These are phyloP conservation scores for Mycosphaerella arachidis DNA, from an alignment of 2,329 filamentous ascomycete genomes.

Conservation along the genomic window DNA sequence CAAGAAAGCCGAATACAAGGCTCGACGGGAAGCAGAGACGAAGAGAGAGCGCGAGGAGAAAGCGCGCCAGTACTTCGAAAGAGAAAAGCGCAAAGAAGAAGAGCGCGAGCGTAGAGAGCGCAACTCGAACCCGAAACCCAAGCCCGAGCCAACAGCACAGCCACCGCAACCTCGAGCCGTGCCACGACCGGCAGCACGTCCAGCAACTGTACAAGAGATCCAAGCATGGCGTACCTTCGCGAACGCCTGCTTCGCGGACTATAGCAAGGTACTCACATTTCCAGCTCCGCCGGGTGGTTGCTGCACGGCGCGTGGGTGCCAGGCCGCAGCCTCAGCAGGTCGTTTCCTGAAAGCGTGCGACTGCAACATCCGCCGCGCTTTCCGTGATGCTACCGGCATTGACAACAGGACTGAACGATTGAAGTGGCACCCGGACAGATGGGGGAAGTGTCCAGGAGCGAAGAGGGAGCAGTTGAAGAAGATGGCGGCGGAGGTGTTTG, in stretches of 20 bases:
- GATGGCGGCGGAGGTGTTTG: slow-evolving; percentile 2
- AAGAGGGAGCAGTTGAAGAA: neutral
- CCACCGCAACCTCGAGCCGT: neutral
- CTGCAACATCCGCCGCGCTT: neutral
- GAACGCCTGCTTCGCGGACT: slow-evolving; percentile 1
- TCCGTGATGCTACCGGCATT: neutral
- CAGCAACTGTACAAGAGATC: neutral
- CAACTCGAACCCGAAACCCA: neutral
- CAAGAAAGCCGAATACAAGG: neutral
- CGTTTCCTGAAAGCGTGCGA: neutral
- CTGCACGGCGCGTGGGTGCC: neutral
- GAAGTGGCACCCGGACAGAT: slow-evolving; percentile 4
- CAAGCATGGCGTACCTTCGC: neutral
- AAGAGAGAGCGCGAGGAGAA: neutral
- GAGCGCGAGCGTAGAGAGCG: neutral
- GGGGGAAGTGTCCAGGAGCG: neutral
- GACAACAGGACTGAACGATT: neutral
- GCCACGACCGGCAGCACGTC: neutral
- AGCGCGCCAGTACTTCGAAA: neutral
- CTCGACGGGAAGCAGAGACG: neutral
- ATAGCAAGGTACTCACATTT: neutral
- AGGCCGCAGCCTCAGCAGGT: neutral
- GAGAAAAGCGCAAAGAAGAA: neutral
- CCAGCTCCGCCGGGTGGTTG: neutral
- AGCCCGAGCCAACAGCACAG: neutral